Evolutionary conservation across 75 land plant genomes (phyloP).

Genomic region (Larix kaempferi): DNA sequence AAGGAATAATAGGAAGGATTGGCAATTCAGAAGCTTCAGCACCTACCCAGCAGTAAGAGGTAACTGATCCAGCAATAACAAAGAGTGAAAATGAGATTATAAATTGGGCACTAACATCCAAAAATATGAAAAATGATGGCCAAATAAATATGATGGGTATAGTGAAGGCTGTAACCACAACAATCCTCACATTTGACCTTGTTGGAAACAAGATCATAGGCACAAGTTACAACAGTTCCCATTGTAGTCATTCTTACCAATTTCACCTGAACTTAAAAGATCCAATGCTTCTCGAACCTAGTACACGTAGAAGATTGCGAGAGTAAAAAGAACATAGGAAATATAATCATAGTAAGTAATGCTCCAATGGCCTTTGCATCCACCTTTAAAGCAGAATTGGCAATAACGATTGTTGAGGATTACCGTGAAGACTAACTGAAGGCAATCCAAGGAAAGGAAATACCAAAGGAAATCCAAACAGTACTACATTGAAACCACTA

Average conservation of each 20-base stretch:
- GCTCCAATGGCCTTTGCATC: constrained; percentile 92
- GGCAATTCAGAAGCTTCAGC: constrained; percentile 79
- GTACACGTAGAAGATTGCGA: constrained; percentile 70
- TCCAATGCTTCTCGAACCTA: constrained; percentile 81
- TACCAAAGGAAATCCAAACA: too few relatives aligned
- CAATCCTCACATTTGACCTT: constrained; percentile 64
- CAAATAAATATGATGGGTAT: constrained; percentile 59
- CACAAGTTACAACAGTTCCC: constrained; percentile 78
- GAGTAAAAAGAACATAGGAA: constrained; percentile 77
- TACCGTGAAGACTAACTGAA: too few relatives aligned
- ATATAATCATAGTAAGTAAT: constrained; percentile 77
- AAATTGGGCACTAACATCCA: constrained; percentile 90
- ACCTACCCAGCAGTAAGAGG: constrained; percentile 83
- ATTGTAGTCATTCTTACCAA: constrained; percentile 60
- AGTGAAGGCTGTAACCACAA: constrained; percentile 78
- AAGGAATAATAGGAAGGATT: constrained; percentile 72
- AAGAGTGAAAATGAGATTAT: constrained; percentile 76
- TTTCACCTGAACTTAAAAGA: constrained; percentile 76
- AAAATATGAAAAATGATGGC: constrained; percentile 80
- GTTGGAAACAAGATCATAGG: constrained; percentile 61
- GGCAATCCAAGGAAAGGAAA: too few relatives aligned
- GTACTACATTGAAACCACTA: too few relatives aligned
- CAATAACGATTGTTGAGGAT: too few relatives aligned
- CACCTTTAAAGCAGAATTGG: constrained; percentile 35
- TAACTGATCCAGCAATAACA: constrained; percentile 85